Base-by-base conservation (phyloP, 352 stramenopile species). In the Globisporangium irregulare region DNA sequence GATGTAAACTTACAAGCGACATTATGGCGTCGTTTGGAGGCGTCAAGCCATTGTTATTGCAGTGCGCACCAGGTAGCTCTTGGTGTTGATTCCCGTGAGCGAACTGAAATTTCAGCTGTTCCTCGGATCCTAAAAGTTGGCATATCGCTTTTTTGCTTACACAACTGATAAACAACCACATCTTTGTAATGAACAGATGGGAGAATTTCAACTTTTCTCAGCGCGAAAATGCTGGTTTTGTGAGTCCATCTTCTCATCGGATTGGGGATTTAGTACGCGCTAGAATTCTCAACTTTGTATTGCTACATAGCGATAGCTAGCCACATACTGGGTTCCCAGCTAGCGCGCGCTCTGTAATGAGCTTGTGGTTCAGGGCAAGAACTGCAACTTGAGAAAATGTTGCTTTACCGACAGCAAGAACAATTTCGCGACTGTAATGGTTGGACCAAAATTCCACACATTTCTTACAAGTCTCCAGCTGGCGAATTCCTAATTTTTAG, bases 391-490 rank as follows among this genome's bases (percentile, higher is more conserved):
- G 56, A 48, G 56, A 61, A 48, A 61, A 32, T 32, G 4, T 32
- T 32, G 29, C 14, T 25, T 29, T n/a, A 10, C 32, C 15, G 15
- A 7, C 24, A 43, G 29, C 4, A 20, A 61, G 56, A 48, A 61
- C 20, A 60, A 12, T 46, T 51, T 46, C 38, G 55, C 27, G 18
- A 60, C 25, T 20, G 27, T 46, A 60, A 27, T 60, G 55, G 25
- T n/a, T 32, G 53, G 14, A 38, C 15, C 29, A 61, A 61, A 61
- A 48, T 61, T 61, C 50, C 56, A 48, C 18, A 12, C 29, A 46
- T 27, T 55, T 54, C 2, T 41, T 43, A 41, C 34, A 53, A 18
- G 4, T 2, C n/a, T 64, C 41, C 41, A 51, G 18, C 34, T 63
- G 32, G 20, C 20, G 53, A 18, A 25, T 53, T 25, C 14, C 15